A percentile compares a stretch with the other conserved stretches of the same genome.
Evolutionary conservation across 73 alveolate genomes (phyloP).

Genomic region (Paramecium caudatum): DNA sequence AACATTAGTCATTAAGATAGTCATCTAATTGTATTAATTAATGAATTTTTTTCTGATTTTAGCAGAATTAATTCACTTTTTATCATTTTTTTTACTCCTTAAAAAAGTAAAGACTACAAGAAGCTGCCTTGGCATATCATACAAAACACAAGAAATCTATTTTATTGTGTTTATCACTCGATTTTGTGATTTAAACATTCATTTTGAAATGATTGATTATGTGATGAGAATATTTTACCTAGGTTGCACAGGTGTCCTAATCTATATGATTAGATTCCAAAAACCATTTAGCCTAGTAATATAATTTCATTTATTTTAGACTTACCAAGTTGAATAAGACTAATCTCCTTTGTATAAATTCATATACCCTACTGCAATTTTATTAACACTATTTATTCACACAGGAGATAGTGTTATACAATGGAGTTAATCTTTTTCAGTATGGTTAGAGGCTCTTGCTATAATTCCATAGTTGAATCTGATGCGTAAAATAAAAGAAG

Average conservation of each 20-base stretch:
- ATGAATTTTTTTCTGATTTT: slow-evolving; percentile 29
- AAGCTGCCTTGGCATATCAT: slow-evolving; percentile 36
- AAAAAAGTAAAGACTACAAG: not conserved
- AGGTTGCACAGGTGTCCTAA: not conserved
- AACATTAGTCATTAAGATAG: no score
- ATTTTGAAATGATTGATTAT: slow-evolving; percentile 22
- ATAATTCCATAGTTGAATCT: slow-evolving; percentile 19
- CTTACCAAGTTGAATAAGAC: not conserved
- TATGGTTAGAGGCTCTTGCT: slow-evolving; percentile 22
- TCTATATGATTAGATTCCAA: not conserved
- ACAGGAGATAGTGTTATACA: not conserved
- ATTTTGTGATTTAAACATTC: slow-evolving; percentile 17
- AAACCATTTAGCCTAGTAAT: slow-evolving; percentile 3
- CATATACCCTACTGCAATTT: not conserved
- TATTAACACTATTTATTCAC: not conserved
- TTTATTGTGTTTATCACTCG: not conserved
- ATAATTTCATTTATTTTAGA: not conserved
- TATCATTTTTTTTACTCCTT: not conserved
- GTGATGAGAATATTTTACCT: slow-evolving; percentile 11
- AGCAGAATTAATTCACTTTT: slow-evolving; percentile 18
- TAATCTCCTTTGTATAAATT: not conserved
- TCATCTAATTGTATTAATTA: no score
- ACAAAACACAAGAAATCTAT: slow-evolving; percentile 15
- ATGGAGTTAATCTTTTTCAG: not conserved
- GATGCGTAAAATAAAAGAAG: slow-evolving; percentile 9